These are phyloP conservation scores for Pythium guiyangense DNA, from an alignment of 352 stramenopile species.

Conservation along the genomic window DNA sequence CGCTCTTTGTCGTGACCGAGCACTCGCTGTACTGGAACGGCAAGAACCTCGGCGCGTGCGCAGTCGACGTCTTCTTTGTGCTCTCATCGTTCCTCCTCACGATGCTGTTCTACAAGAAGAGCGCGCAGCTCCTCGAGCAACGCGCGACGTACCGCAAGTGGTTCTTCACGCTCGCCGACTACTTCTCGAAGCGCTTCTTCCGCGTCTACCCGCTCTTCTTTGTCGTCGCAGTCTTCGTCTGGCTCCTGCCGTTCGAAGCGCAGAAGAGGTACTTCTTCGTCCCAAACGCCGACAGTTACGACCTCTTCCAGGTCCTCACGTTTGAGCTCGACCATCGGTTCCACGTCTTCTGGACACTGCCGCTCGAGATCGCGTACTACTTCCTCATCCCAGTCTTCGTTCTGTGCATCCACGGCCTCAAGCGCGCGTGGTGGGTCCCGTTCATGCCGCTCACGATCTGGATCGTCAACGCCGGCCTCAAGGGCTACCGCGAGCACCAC, in stretches of 20 bases:
- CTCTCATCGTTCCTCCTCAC: conserved; percentile 20
- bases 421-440: conserved; percentile 16
- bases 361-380: conserved; percentile 43
- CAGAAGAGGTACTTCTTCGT: conserved; percentile 24
- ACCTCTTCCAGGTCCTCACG: conserved; percentile 29
- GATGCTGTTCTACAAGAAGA: conserved; percentile 19
- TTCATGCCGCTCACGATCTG: conserved; percentile 16
- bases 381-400: conserved; percentile 29
- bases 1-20: conserved; percentile 17
- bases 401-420: conserved; percentile 2
- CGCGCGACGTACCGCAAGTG: conserved; percentile 9
- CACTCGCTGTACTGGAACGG: conserved; percentile 13
- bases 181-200: conserved; percentile 48
- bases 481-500: conserved; percentile 19
- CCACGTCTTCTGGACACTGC: conserved; percentile 49
- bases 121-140: conserved; percentile 12
- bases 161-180: conserved; percentile 21
- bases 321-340: conserved; percentile 22
- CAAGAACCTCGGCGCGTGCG: conserved; percentile 13
- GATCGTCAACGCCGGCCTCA: conserved; percentile 18
- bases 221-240: conserved; percentile 22
- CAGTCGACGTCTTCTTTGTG: conserved; percentile 22
- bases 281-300: conserved; percentile 15
- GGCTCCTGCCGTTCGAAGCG: conserved; percentile 25
- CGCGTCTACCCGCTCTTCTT: conserved; percentile 52